These are phyloP conservation scores for Schizothecium vesticola DNA, from an alignment of 495 filamentous ascomycete genomes.

Conservation along the genomic window DNA sequence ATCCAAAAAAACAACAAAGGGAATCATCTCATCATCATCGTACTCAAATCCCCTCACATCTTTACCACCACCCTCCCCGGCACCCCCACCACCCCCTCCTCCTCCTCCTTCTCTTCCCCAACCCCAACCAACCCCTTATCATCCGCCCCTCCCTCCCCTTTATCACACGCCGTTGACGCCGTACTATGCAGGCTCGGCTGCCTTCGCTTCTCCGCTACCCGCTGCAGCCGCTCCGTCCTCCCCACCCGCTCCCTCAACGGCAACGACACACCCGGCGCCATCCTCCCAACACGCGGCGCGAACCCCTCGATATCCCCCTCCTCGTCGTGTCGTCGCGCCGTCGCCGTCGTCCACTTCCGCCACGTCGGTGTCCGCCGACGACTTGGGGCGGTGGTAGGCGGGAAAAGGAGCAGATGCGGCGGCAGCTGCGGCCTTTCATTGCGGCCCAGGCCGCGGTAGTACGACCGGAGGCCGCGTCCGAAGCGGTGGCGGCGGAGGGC, in stretches of 20 bases:
- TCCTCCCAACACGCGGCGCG: neutral
- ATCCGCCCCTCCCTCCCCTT: neutral
- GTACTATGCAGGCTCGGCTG: neutral
- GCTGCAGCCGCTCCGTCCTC: neutral
- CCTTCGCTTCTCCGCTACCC: neutral
- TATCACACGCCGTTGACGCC: neutral
- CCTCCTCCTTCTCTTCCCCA: neutral
- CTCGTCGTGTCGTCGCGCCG: neutral
- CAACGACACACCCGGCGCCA: neutral
- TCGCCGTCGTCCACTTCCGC: neutral
- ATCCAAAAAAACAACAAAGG: neutral
- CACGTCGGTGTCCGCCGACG: neutral
- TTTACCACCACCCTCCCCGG: neutral
- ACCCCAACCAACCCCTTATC: neutral
- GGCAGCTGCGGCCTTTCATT: neutral
- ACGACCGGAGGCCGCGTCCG: slow-evolving; percentile 3
- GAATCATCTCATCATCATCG: neutral
- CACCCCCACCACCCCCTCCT: neutral
- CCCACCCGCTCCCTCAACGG: neutral
- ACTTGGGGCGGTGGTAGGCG: neutral
- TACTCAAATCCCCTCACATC: neutral
- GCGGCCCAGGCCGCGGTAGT: neutral
- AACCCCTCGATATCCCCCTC: neutral
- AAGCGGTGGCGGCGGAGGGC: slow-evolving; percentile 16
- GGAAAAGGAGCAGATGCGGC: neutral